Conservation (phyloP, 2,329 filamentous ascomycete genomes). For the Verticillium zaregamsianum region DNA sequence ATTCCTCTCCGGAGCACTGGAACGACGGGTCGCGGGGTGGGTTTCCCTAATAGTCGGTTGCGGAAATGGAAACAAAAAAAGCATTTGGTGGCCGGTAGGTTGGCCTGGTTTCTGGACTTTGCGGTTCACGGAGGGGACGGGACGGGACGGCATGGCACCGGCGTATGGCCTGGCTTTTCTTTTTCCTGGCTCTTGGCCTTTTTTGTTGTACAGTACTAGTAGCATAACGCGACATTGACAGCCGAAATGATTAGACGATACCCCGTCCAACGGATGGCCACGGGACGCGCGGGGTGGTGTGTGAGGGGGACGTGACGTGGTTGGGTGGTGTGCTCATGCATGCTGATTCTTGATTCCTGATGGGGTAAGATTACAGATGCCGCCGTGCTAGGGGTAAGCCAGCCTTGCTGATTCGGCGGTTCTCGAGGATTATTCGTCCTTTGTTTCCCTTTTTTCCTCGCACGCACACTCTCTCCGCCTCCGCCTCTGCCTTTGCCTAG, state of each 20-base stretch:
- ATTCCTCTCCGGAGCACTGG: neutral
- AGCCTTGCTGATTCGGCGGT: neutral
- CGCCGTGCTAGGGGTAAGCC: neutral
- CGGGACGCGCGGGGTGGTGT: too few species aligned
- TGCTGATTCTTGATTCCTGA: neutral
- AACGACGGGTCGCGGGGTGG: neutral
- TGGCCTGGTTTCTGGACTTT: neutral
- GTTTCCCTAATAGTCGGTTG: neutral
- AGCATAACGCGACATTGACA: conserved; percentile 2
- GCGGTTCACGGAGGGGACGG: neutral
- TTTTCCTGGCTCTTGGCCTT: neutral
- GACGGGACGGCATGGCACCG: conserved; percentile 2
- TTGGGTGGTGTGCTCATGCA: neutral
- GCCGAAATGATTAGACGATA: neutral
- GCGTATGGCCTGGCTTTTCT: conserved; percentile 4
- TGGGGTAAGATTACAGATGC: neutral
- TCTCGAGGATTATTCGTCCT: neutral
- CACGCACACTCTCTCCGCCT: too few species aligned
- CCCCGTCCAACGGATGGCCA: neutral
- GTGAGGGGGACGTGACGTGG: neutral
- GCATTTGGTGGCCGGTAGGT: neutral
- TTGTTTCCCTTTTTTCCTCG: neutral
- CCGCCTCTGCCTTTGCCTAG: too few species aligned
- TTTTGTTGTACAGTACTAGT: conserved; percentile 3
- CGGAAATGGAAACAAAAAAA: conserved; percentile 1